Evolutionary conservation across 192 early-diverging fungal species (phyloP).

Genomic region (Coemansia umbellata): DNA sequence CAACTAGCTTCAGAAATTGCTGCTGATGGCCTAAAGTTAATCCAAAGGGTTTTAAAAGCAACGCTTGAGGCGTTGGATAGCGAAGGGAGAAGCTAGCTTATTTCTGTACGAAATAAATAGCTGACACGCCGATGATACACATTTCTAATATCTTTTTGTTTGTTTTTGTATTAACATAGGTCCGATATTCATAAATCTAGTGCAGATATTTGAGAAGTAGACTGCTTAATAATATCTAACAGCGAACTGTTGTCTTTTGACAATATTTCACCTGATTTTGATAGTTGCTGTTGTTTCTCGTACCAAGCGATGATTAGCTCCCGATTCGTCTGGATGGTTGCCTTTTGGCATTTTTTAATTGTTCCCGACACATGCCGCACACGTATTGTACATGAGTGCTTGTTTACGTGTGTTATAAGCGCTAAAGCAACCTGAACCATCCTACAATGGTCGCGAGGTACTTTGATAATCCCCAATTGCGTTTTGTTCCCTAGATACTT

Average conservation of each 20-base stretch:
- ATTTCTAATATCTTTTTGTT: not conserved
- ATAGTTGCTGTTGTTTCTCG: slow-evolving; percentile 10
- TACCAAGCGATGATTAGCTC: slow-evolving; percentile 36
- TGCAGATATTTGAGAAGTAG: slow-evolving; percentile 32
- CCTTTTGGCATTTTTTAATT: slow-evolving; percentile 45
- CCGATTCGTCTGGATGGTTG: slow-evolving; percentile 30
- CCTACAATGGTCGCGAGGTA: slow-evolving; percentile 44
- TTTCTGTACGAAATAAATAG: no score
- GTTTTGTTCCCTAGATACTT: slow-evolving; percentile 37
- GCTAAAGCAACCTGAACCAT: slow-evolving; percentile 31
- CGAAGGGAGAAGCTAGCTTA: no score
- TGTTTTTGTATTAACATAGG: not conserved
- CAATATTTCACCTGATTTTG: slow-evolving; percentile 4
- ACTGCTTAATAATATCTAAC: slow-evolving; percentile 27
- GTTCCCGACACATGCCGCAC: slow-evolving; percentile 42
- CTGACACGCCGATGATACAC: not conserved
- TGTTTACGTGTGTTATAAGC: slow-evolving; percentile 16
- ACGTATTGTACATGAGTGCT: slow-evolving; percentile 18
- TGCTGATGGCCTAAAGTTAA: slow-evolving; percentile 22
- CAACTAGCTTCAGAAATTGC: slow-evolving; percentile 2
- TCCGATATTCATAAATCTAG: slow-evolving; percentile 21
- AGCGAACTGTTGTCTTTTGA: slow-evolving; percentile 3
- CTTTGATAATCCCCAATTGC: slow-evolving; percentile 29
- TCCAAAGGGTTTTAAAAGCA: slow-evolving; percentile 20
- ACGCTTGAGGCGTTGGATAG: slow-evolving; percentile 8